Conservation (phyloP, 2,329 filamentous ascomycete genomes). For the Beauveria sp. region DNA sequence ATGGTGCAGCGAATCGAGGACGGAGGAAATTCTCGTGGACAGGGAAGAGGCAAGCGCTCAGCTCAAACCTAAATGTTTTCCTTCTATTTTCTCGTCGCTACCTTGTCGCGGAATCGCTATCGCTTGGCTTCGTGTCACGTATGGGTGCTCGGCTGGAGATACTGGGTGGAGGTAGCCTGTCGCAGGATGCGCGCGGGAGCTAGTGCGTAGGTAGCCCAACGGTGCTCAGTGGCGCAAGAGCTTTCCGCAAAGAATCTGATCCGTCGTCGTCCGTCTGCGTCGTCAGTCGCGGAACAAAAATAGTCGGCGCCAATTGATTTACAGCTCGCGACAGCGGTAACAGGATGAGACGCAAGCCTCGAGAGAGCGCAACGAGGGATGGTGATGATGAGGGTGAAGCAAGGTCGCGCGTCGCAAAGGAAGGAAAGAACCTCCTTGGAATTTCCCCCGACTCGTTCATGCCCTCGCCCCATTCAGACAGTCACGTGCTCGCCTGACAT, state of each 20-base stretch:
- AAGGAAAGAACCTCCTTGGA: neutral
- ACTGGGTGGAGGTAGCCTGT: neutral
- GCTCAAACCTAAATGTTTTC: conserved; percentile 27
- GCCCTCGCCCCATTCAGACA: neutral
- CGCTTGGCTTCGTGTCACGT: conserved; percentile 13
- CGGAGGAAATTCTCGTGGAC: conserved; percentile 28
- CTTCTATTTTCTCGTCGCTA: neutral
- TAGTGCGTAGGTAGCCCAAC: neutral
- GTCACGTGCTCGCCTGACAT: neutral
- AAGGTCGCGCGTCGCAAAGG: conserved; percentile 5
- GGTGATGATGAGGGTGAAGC: conserved; percentile 4
- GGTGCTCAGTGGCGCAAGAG: neutral
- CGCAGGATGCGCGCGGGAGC: neutral
- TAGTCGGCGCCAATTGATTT: neutral
- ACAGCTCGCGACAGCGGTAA: neutral
- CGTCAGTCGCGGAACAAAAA: conserved; percentile 4
- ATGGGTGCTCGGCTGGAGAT: neutral
- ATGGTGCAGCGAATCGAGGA: conserved; percentile 30
- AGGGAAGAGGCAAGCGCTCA: conserved; percentile 31
- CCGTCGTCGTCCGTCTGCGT: neutral
- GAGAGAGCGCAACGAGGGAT: neutral
- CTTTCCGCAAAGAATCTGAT: neutral
- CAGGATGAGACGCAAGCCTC: neutral
- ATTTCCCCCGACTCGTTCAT: neutral
- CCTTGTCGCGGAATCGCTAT: conserved; percentile 1